Evolutionary conservation across 805 yeast genomes (phyloP).

Genomic region (Debaryomyces hansenii): DNA sequence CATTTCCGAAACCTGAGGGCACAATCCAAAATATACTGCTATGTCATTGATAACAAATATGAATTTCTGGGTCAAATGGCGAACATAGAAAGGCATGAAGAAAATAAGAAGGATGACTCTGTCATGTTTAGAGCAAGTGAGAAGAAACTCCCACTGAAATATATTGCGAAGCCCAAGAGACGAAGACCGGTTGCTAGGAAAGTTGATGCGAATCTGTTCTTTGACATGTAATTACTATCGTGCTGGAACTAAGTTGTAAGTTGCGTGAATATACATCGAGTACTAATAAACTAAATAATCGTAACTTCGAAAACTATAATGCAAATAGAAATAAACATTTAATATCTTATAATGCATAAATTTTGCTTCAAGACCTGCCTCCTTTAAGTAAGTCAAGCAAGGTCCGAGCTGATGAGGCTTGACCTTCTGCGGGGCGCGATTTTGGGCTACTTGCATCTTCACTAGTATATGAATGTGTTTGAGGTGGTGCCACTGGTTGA

Average conservation of each 20-base stretch:
- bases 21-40: conserved; percentile 1
- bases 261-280: background rate
- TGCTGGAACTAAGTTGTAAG: background rate
- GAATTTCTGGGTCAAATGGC: conserved; percentile 2
- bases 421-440: background rate
- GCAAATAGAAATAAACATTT: background rate
- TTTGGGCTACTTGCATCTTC: background rate
- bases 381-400: conserved; percentile 21
- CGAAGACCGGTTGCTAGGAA: conserved; percentile 4
- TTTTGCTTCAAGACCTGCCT: background rate
- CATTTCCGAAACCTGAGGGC: conserved; percentile 5
- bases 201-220: conserved; percentile 17
- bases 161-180: conserved; percentile 3
- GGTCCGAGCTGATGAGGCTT: conserved; percentile 19
- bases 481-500: background rate
- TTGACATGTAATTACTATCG: conserved; percentile 10
- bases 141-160: background rate
- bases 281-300: background rate
- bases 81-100: background rate
- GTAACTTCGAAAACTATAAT: background rate
- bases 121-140: background rate
- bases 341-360: background rate
- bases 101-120: background rate
- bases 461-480: background rate
- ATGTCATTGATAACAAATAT: conserved; percentile 5